These are phyloP conservation scores for Penicillium fuscoglaucum DNA, from an alignment of 2,329 filamentous ascomycete species.

Conservation along the genomic window DNA sequence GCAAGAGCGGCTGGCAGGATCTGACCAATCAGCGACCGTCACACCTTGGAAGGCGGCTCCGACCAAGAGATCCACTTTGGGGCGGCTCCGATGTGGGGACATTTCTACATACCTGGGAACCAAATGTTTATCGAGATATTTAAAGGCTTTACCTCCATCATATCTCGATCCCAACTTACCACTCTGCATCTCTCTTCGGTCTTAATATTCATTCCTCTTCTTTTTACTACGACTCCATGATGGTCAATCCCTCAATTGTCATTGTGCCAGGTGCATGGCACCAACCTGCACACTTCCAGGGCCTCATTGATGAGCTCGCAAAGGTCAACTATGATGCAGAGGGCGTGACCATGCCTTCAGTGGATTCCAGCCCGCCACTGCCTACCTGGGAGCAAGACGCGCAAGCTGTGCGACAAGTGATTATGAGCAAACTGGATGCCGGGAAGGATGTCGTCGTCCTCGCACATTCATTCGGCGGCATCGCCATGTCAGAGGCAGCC, in stretches of 20 bases:
- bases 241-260: constrained; percentile 28
- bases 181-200: neutral
- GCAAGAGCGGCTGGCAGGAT: neutral
- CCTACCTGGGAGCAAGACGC: constrained; percentile 31
- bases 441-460: constrained; percentile 34
- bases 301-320: constrained; percentile 22
- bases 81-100: constrained; percentile 1
- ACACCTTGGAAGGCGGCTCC: neutral
- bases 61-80: neutral
- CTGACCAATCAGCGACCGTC: neutral
- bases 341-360: constrained; percentile 25
- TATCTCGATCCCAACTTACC: neutral
- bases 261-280: constrained; percentile 36
- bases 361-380: constrained; percentile 28
- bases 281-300: constrained; percentile 27
- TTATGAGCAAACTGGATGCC: constrained; percentile 22
- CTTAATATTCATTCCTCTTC: too few relatives aligned
- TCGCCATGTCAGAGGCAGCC: constrained; percentile 32
- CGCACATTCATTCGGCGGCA: constrained; percentile 37
- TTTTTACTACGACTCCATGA: neutral
- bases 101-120: neutral
- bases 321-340: constrained; percentile 24
- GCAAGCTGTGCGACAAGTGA: constrained; percentile 24
- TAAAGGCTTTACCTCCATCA: neutral
- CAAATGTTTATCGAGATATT: neutral